Base-by-base conservation (phyloP, 2,329 filamentous ascomycete genomes). In the Amylocarpus encephaloides region DNA sequence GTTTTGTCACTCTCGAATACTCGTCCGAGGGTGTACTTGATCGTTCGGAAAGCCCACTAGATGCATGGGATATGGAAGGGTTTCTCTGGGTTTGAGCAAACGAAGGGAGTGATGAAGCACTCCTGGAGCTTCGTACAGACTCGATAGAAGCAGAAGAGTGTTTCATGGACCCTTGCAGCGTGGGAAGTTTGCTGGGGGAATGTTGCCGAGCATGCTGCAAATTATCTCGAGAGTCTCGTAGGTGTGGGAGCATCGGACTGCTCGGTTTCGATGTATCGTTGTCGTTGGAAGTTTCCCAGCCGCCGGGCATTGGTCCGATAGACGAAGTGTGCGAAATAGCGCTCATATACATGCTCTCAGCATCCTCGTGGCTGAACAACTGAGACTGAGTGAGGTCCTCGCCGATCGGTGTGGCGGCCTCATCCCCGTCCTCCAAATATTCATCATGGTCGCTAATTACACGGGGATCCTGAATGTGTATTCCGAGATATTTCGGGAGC, bases 281-380 rank as follows among this genome's bases (percentile, higher is more conserved):
- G 36, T 50, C 52, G 43, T 54, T 55, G 22, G 59, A 58, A 34
- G 48, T 32, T 39, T 48, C 46, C 63, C 63, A 65, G 11, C 54
- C 58, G 34, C 62, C 62, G 43, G 62, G 60, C 33, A 62, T 45
- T 32, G 43, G 58, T 7, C 49, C 43, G 6, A 53, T 32, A 13
- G 57, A 58, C 19, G 59, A 59, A n/a, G 43, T 52, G 49, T 66
- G 69, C 2, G 81, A 84, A 46, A 85, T 78, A 1, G 82, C 82
- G 55, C 82, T 92, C 82, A 90, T 84, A 60, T 93, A 94, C 83
- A 94, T 87, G 65, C 88, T 93, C 62, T 88, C 83, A 0, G 86
- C 87, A 55, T 92, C 86, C 54, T 89, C 85, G 51, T 89, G 86
- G 33, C 80, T 88, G 62, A 86, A 92, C 1, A 90, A 63, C 36